Percentiles rank a stretch among this genome's conserved stretches.
Conservation (phyloP, 2,329 filamentous ascomycete species). For the Mollisia scopiformis region DNA sequence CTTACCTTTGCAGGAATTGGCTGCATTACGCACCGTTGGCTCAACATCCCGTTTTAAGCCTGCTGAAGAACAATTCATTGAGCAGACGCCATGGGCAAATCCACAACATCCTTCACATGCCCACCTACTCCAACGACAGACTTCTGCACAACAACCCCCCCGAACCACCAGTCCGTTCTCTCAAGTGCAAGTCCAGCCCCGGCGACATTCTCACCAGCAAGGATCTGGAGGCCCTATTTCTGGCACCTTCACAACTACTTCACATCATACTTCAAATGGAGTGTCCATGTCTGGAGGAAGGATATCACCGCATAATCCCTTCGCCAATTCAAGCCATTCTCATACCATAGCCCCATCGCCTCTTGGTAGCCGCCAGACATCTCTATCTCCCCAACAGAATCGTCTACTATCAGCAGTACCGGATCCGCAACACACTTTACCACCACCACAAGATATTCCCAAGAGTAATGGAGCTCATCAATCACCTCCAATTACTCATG, state of each 20-base stretch:
- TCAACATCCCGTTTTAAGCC: conserved; percentile 48
- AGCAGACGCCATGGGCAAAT: conserved; percentile 91
- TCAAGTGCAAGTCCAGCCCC: conserved; percentile 35
- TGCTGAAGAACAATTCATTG: conserved; percentile 84
- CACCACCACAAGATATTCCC: conserved; percentile 6
- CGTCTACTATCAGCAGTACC: conserved; percentile 22
- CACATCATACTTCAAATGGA: conserved; percentile 31
- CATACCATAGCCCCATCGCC: conserved; percentile 37
- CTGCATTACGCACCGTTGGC: conserved; percentile 34
- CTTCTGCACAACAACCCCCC: conserved; percentile 41
- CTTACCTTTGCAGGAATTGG: conserved; percentile 36
- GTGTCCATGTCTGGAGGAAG: conserved; percentile 28
- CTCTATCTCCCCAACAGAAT: conserved; percentile 35
- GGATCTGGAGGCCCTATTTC: conserved; percentile 31
- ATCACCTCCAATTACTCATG: conserved; percentile 18
- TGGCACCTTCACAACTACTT: conserved; percentile 36
- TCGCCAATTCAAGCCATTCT: conserved; percentile 30
- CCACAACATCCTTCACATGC: conserved; percentile 75
- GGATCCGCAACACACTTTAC: conserved; percentile 22
- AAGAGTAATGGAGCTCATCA: conserved; percentile 28
- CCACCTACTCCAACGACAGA: conserved; percentile 44
- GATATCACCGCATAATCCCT: conserved; percentile 36
- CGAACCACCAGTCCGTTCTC: conserved; percentile 40
- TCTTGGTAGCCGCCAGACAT: conserved; percentile 36
- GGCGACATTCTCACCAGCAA: conserved; percentile 44